Base-by-base conservation (phyloP, 768 basidiomycete species). In the Mycena olivaceomarginata region DNA sequence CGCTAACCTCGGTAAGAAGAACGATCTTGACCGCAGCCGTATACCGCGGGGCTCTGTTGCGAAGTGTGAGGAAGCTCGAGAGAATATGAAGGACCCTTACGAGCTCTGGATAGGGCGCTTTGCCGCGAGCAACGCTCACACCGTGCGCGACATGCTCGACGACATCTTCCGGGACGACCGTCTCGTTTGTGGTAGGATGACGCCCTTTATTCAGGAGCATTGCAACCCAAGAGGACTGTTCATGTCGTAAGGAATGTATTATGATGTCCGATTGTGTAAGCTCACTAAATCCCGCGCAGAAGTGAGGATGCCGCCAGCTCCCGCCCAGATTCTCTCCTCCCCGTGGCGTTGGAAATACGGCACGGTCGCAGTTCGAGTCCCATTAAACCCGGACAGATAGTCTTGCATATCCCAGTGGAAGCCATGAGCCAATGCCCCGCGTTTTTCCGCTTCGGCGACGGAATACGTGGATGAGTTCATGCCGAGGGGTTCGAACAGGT, bases 381-480 rank as follows among this genome's bases (percentile, higher is more conserved):
- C 88, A 40, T 85, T 87, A 73, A 75, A 15, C 66, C 84, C 63
- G 82, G 74, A 22, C 5, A 75, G 75, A 4, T 40, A 22, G 67
- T 90, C 86, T 8, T 85, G 82, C 80, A 85, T 81, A 39, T 82
- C 79, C 74, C 83, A 84, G 41, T 85, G 83, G 60, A 86, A 87
- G 0, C 88, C 89, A 66, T 88, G 81, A 0, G 87, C 88, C 15
- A 88, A 75, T 1, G 78, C 82, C 15, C 82, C 85, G 18, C 85
- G 76, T 2, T 68, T 75, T 65, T 87, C 85, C 0, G 88, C 88
- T 9, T 85, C 82, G 1, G 82, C 82, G 4, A 88, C 84, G 9
- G 85, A 87, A 78, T 85, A 89, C 0, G 88, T 89, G 0, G 88
- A 85, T 3, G 86, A 75, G 0, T 82, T 77, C 88, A 89, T 89